These are phyloP conservation scores for Osmanthus fragrans DNA, from an alignment of 257 asterid genomes.

Conservation along the genomic window DNA sequence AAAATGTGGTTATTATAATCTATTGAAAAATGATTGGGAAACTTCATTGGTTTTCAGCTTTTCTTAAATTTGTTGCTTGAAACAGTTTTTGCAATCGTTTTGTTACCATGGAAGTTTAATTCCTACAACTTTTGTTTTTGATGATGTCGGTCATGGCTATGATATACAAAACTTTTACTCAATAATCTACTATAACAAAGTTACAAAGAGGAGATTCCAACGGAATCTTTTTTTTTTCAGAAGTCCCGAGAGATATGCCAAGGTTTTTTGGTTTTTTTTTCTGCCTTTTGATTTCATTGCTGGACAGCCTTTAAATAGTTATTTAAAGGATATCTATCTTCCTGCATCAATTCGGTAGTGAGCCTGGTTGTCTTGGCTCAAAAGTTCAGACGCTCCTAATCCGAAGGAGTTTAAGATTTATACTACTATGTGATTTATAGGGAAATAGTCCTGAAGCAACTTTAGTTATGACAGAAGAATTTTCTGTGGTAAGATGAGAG, in stretches of 20 bases:
- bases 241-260: background rate
- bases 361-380: background rate
- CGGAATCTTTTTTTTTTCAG: background rate
- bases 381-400: background rate
- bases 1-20: background rate
- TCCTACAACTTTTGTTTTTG: background rate
- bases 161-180: background rate
- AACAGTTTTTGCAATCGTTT: background rate
- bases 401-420: background rate
- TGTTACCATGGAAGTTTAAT: background rate
- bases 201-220: background rate
- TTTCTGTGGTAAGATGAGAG: background rate
- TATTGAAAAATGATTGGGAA: background rate
- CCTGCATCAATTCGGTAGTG: background rate
- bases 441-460: background rate
- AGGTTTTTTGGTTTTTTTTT: too few species aligned
- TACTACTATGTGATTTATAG: background rate
- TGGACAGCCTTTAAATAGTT: background rate
- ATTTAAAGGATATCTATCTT: background rate
- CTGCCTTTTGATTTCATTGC: background rate
- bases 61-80: background rate
- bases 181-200: background rate
- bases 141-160: background rate
- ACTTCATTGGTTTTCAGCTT: too few species aligned
- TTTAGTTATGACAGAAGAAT: background rate